phyloP scores from a whole-genome alignment of 805 yeast species.

The Spathaspora girioi region DNA sequence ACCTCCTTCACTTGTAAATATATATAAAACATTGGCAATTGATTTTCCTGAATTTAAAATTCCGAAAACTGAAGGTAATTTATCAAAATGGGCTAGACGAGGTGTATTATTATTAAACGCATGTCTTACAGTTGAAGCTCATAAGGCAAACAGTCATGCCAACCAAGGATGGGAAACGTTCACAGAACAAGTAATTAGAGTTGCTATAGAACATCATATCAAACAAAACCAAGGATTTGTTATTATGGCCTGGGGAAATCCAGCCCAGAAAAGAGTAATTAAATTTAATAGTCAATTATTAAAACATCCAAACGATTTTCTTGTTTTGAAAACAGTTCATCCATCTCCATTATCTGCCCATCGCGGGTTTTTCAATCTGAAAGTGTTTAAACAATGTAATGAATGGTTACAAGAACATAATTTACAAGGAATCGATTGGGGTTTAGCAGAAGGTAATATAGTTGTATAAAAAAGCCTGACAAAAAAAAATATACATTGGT shows the following conservation, averaged over 20 bases:
- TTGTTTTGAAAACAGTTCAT: conserved; percentile 74
- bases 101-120: conserved; percentile 90
- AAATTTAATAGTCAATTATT: conserved; percentile 22
- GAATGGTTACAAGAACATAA: conserved; percentile 63
- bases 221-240: conserved; percentile 50
- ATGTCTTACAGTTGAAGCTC: conserved; percentile 87
- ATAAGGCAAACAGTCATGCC: conserved; percentile 89
- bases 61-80: conserved; percentile 58
- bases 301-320: conserved; percentile 20
- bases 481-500: conserved; percentile 14
- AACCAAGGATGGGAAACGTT: conserved; percentile 89
- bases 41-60: conserved; percentile 65
- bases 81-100: conserved; percentile 79
- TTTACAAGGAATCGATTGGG: conserved; percentile 64
- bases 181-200: conserved; percentile 66
- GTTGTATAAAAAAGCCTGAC: conserved; percentile 12
- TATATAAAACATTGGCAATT: conserved; percentile 68
- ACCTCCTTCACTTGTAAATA: conserved; percentile 84
- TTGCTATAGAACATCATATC: conserved; percentile 48
- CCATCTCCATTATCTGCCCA: conserved; percentile 94
- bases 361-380: conserved; percentile 73
- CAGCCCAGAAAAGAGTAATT: conserved; percentile 62
- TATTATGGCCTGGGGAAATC: conserved; percentile 78
- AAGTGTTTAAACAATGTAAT: conserved; percentile 73
- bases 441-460: conserved; percentile 25